These are phyloP conservation scores for Paraleonurus japonicus DNA, from an alignment of 257 asterid genomes.

Conservation along the genomic window DNA sequence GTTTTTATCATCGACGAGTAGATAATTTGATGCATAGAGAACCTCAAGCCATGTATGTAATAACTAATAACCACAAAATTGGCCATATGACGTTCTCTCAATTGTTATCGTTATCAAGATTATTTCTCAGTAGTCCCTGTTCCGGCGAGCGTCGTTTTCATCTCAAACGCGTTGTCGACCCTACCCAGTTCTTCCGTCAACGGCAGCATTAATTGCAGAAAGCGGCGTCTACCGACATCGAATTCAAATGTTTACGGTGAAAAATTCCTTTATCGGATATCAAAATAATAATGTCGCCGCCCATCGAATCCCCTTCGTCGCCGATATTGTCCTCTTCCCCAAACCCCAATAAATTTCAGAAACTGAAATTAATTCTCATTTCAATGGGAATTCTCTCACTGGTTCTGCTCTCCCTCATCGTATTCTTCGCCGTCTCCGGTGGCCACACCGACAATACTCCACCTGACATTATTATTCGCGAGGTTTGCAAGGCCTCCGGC, in stretches of 20 bases:
- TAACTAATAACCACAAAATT: no score
- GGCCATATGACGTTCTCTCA: no score
- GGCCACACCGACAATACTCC: conserved; percentile 5
- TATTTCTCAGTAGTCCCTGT: no score
- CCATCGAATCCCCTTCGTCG: background rate
- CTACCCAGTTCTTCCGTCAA: background rate
- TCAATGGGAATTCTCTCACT: conserved; percentile 37
- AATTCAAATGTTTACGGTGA: background rate
- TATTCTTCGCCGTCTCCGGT: conserved; percentile 23
- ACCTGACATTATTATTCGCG: conserved; percentile 3
- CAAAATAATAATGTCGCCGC: background rate
- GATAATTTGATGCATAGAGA: no score
- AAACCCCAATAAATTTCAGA: background rate
- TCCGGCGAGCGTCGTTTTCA: background rate
- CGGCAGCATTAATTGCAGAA: background rate
- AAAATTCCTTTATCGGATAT: background rate
- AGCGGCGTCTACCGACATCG: background rate
- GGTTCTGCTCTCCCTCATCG: conserved; percentile 21
- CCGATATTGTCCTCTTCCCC: conserved; percentile 9
- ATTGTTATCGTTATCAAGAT: no score
- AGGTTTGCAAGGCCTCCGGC: conserved; percentile 36
- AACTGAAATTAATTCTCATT: conserved; percentile 19
- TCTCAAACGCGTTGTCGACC: background rate
- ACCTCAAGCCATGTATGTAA: no score
- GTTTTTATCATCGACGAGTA: no score